Percentiles rank a stretch among this genome's conserved stretches.
These are phyloP conservation scores for Sporisorium exsertum DNA, from an alignment of 1,284 basidiomycete species.

Conservation along the genomic window DNA sequence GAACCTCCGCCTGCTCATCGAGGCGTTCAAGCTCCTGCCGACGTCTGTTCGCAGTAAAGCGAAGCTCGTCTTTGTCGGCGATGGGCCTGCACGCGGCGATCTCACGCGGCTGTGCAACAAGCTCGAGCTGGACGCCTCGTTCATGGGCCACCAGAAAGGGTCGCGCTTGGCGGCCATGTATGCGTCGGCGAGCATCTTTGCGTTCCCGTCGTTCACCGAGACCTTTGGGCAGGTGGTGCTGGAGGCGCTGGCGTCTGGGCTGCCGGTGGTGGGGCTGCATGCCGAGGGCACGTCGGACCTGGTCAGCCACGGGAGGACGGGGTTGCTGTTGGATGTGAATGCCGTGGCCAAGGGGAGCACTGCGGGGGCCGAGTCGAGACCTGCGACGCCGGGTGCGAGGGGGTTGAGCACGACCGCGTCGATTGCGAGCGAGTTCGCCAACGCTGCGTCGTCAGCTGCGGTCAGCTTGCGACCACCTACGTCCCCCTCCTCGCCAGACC, in stretches of 20 bases:
- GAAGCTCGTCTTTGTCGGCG: slow-evolving; percentile 74
- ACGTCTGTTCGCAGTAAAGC: slow-evolving; percentile 62
- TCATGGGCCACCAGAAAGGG: slow-evolving; percentile 72
- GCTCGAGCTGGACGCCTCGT: slow-evolving; percentile 72
- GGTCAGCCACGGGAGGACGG: slow-evolving; percentile 72
- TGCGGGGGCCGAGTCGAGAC: slow-evolving; percentile 2
- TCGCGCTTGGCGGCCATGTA: slow-evolving; percentile 70
- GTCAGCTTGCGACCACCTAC: slow-evolving; percentile 17
- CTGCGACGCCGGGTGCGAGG: slow-evolving; percentile 26
- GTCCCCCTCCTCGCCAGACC: background rate
- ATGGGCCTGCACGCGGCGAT: slow-evolving; percentile 73
- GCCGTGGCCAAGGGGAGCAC: slow-evolving; percentile 39
- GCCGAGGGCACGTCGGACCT: slow-evolving; percentile 75
- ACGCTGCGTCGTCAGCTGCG: slow-evolving; percentile 23
- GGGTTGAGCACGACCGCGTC: slow-evolving; percentile 3
- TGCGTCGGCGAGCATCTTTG: slow-evolving; percentile 74
- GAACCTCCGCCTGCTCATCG: slow-evolving; percentile 74
- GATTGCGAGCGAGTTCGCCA: slow-evolving; percentile 39
- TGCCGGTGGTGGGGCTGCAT: slow-evolving; percentile 74
- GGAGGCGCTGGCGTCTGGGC: slow-evolving; percentile 74
- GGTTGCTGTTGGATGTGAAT: slow-evolving; percentile 69
- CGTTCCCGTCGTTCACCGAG: slow-evolving; percentile 74
- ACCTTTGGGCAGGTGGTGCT: slow-evolving; percentile 75
- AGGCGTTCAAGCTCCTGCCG: slow-evolving; percentile 71
- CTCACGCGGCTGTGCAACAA: slow-evolving; percentile 71